These are phyloP conservation scores for Podaxis carcinomalis DNA, from an alignment of 768 basidiomycete genomes.

Conservation along the genomic window DNA sequence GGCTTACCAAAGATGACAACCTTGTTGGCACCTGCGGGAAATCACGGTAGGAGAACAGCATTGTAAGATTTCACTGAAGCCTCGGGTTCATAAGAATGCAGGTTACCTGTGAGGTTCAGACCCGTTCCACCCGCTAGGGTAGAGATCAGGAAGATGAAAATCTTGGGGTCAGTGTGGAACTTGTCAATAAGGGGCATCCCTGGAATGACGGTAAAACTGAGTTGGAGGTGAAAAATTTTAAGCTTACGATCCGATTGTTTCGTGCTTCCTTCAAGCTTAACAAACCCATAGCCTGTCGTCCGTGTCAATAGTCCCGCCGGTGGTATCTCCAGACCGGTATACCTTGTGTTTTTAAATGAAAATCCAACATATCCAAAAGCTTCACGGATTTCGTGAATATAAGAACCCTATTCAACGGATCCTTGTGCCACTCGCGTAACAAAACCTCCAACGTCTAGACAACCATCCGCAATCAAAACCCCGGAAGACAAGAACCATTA, in stretches of 20 bases:
- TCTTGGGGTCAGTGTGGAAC: conserved; percentile 69
- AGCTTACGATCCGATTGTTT: conserved; percentile 61
- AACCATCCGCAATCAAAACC: background rate
- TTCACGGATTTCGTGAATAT: conserved; percentile 94
- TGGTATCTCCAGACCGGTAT: conserved; percentile 10
- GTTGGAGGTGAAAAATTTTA: background rate
- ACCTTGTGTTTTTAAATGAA: conserved; percentile 62
- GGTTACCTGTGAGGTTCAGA: conserved; percentile 66
- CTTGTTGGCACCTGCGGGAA: conserved; percentile 70
- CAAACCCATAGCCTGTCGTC: conserved; percentile 48
- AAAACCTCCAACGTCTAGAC: conserved; percentile 61
- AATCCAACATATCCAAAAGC: conserved; percentile 80
- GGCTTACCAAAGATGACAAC: conserved; percentile 82
- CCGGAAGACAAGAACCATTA: background rate
- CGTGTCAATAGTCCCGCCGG: conserved; percentile 4
- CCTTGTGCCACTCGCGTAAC: conserved; percentile 63
- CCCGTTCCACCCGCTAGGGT: conserved; percentile 92
- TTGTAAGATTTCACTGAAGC: background rate
- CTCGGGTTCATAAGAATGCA: conserved; percentile 5
- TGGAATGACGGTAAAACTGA: conserved; percentile 20
- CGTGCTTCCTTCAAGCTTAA: conserved; percentile 79
- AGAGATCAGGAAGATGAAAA: conserved; percentile 85
- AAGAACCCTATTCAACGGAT: conserved; percentile 76
- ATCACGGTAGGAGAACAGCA: background rate
- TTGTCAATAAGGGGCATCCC: conserved; percentile 85